A percentile compares a stretch with the other conserved stretches of the same genome.
These are phyloP conservation scores for Talaromyces sp. DNA, from an alignment of 2,329 filamentous ascomycete genomes.

Conservation along the genomic window DNA sequence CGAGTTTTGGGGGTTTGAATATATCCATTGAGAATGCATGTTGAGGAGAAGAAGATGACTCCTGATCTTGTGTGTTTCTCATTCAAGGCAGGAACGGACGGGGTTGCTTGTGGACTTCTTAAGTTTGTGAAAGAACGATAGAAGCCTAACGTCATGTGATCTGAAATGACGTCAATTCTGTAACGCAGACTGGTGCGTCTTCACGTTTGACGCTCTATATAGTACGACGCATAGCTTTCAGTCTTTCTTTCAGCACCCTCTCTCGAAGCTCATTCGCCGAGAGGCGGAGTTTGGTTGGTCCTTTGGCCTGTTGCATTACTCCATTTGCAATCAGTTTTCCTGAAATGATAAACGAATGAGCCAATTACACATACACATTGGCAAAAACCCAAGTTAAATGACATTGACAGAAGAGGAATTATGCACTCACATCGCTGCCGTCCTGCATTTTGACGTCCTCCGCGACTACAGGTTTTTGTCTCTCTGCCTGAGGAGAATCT, in stretches of 20 bases:
- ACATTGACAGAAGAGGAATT: constrained; percentile 9
- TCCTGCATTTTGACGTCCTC: constrained; percentile 28
- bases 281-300: constrained; percentile 26
- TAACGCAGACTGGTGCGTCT: no score
- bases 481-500: constrained; percentile 41
- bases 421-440: constrained; percentile 17
- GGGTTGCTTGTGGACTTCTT: no score
- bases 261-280: constrained; percentile 38
- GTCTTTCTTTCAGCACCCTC: constrained; percentile 38
- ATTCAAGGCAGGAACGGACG: no score
- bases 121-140: no score
- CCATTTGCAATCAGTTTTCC: constrained; percentile 25
- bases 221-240: constrained; percentile 39
- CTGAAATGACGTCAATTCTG: no score
- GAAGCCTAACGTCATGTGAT: no score
- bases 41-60: no score
- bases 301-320: constrained; percentile 20
- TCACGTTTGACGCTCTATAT: constrained; percentile 24
- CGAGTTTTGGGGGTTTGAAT: no score
- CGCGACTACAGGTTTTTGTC: constrained; percentile 44
- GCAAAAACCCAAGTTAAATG: constrained; percentile 2
- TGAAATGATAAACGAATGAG: constrained; percentile 18
- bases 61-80: no score
- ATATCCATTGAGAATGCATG: no score
- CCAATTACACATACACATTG: constrained; percentile 20